Evolutionary conservation across 73 alveolate genomes (phyloP).

Genomic region (Breviolum minutum): DNA sequence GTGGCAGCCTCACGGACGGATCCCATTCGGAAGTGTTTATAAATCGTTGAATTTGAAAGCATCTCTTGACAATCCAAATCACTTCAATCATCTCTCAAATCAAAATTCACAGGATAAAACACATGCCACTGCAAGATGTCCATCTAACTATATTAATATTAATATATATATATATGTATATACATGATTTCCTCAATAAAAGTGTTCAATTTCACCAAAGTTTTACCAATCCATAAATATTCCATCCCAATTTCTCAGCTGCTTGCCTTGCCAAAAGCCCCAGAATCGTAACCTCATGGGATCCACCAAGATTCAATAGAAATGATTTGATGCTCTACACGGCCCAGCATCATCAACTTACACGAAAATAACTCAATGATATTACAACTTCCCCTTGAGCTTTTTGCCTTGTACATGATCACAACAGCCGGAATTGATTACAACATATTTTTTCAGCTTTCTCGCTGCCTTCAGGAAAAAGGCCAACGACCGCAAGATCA

Average conservation of each 20-base stretch:
- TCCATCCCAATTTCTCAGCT: background rate
- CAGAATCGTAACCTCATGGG: background rate
- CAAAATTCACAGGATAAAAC: no score
- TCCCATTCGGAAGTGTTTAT: background rate
- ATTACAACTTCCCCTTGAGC: background rate
- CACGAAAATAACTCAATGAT: background rate
- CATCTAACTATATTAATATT: background rate
- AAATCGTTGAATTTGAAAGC: background rate
- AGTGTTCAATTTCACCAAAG: no score
- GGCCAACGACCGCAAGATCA: slow-evolving; percentile 76
- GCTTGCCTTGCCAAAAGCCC: slow-evolving; percentile 34
- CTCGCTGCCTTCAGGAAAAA: slow-evolving; percentile 68
- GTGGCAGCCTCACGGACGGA: slow-evolving; percentile 37
- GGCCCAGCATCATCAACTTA: no score
- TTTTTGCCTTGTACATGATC: background rate
- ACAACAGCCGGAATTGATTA: background rate
- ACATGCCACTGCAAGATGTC: background rate
- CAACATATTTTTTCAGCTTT: background rate
- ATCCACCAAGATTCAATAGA: no score
- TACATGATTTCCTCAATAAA: background rate
- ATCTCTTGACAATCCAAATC: no score
- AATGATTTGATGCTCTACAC: no score
- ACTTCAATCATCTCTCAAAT: no score
- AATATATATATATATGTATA: background rate
- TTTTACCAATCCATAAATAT: background rate